Evolutionary conservation across 129 eudicot species (phyloP).

Genomic region (Daucus carota): DNA sequence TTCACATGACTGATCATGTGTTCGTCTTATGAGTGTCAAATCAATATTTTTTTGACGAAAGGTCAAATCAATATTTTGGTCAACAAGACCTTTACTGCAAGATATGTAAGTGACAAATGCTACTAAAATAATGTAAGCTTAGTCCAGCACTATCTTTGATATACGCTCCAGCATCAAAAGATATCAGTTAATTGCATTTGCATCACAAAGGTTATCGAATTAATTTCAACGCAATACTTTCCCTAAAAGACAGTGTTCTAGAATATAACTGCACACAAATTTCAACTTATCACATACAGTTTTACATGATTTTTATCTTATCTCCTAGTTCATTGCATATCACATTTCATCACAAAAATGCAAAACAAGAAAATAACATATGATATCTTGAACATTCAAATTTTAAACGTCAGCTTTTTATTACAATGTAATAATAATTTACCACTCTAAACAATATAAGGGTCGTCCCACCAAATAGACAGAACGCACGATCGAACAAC

Average conservation of each 20-base stretch:
- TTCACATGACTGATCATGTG: too few relatives aligned
- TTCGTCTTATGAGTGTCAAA: too few relatives aligned
- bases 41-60: too few relatives aligned
- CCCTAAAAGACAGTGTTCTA: neutral
- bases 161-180: neutral
- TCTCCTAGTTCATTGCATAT: neutral
- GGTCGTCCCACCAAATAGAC: neutral
- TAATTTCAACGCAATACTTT: neutral
- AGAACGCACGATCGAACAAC: neutral
- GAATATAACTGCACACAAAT: neutral
- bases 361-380: neutral
- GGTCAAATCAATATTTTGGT: too few relatives aligned
- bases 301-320: too few relatives aligned
- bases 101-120: neutral
- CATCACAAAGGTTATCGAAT: neutral
- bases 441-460: neutral
- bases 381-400: neutral
- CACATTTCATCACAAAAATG: neutral
- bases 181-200: neutral
- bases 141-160: neutral
- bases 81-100: too few relatives aligned
- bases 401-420: neutral
- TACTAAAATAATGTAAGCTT: too few relatives aligned
- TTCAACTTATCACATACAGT: neutral
- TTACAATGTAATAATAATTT: neutral